Evolutionary conservation across 306 rosid species (phyloP).

Genomic region (Prunus kanzakura): DNA sequence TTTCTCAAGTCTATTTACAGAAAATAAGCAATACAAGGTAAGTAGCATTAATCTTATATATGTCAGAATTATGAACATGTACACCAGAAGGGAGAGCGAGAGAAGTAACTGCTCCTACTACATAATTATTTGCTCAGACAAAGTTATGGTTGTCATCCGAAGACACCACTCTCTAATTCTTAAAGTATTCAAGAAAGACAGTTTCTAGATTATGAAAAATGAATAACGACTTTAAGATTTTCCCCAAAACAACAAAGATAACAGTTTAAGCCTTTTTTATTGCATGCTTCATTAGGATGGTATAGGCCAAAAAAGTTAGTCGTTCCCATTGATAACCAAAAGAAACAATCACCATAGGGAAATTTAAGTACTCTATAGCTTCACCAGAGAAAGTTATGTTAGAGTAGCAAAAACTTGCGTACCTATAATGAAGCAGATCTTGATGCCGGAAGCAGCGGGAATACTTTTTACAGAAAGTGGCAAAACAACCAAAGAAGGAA

Average conservation of each 20-base stretch:
- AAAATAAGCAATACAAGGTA: too few relatives aligned
- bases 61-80: not conserved
- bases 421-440: conserved; percentile 77
- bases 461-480: conserved; percentile 81
- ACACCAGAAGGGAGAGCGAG: not conserved
- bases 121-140: not conserved
- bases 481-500: conserved; percentile 81
- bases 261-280: not conserved
- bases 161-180: not conserved
- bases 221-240: not conserved
- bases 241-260: not conserved
- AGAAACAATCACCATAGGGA: not conserved
- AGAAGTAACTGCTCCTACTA: conserved; percentile 1
- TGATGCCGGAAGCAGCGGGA: conserved; percentile 88
- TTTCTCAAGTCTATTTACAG: too few relatives aligned
- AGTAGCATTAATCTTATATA: not conserved
- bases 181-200: not conserved
- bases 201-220: not conserved
- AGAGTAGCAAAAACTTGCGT: conserved; percentile 11
- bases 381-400: not conserved
- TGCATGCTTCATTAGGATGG: not conserved
- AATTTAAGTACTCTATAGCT: not conserved
- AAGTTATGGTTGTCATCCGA: not conserved
- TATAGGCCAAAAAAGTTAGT: not conserved
- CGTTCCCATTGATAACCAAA: not conserved